These are phyloP conservation scores for Sergeia podlipaevii DNA, from an alignment of 208 protist species.

Conservation along the genomic window DNA sequence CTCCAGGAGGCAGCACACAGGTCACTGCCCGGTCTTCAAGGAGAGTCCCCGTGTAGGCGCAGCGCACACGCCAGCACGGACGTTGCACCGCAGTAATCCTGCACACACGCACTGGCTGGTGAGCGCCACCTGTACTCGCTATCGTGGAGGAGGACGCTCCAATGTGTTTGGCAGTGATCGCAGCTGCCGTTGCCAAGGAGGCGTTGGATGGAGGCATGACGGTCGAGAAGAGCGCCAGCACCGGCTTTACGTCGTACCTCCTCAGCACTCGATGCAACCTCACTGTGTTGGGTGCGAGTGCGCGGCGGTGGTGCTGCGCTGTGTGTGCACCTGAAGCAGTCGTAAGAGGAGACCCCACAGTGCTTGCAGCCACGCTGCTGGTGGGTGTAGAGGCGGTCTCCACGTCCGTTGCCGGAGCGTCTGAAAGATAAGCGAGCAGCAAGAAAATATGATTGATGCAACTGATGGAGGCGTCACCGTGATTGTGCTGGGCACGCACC, in stretches of 20 bases:
- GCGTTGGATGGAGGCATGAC: constrained; percentile 58
- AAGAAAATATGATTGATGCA: constrained; percentile 62
- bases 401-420: constrained; percentile 2
- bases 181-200: constrained; percentile 28
- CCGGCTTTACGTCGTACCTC: constrained; percentile 54
- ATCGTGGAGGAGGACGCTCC: background rate
- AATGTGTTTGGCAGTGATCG: constrained; percentile 62
- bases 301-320: no score
- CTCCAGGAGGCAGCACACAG: constrained; percentile 40
- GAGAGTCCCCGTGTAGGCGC: constrained; percentile 19
- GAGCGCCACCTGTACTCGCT: background rate
- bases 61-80: constrained; percentile 42
- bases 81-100: constrained; percentile 55
- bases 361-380: background rate
- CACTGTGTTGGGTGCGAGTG: constrained; percentile 9
- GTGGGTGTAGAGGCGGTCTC: background rate
- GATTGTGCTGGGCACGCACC: constrained; percentile 57
- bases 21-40: constrained; percentile 27
- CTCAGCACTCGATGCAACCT: constrained; percentile 75
- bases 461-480: constrained; percentile 26
- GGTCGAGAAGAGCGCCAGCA: constrained; percentile 54
- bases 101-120: constrained; percentile 30
- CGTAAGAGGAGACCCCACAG: no score
- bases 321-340: no score
- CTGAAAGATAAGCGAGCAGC: constrained; percentile 47